These are phyloP conservation scores for Mycena sp. DNA, from an alignment of 1,284 basidiomycete genomes.

Conservation along the genomic window DNA sequence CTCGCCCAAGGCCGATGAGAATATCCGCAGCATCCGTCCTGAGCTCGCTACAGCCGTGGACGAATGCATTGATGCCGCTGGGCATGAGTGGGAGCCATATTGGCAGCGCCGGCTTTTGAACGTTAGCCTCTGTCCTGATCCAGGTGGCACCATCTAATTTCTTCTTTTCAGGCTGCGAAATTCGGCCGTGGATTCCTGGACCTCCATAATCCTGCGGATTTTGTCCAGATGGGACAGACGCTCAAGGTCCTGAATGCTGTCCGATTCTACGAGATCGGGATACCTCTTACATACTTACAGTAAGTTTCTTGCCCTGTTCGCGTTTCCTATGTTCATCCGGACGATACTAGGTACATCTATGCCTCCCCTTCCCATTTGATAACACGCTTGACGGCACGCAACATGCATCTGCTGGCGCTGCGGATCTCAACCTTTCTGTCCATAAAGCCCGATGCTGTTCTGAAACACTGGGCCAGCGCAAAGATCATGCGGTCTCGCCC, in stretches of 20 bases:
- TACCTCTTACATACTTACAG: constrained; percentile 94
- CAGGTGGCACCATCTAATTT: constrained; percentile 8
- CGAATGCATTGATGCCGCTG: constrained; percentile 93
- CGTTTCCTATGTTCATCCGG: neutral
- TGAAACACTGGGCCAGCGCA: constrained; percentile 96
- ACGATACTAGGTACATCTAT: constrained; percentile 74
- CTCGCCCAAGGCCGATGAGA: constrained; percentile 93
- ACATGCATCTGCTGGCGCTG: constrained; percentile 91
- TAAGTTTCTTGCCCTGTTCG: constrained; percentile 46
- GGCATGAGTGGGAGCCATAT: constrained; percentile 88
- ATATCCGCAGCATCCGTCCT: constrained; percentile 86
- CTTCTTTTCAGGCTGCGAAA: constrained; percentile 79
- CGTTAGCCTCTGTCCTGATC: constrained; percentile 55
- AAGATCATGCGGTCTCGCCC: constrained; percentile 85
- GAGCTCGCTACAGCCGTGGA: constrained; percentile 92
- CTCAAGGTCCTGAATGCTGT: constrained; percentile 97
- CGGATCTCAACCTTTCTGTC: constrained; percentile 89
- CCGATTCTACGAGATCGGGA: constrained; percentile 90
- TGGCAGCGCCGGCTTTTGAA: constrained; percentile 91
- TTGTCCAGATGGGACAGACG: constrained; percentile 90
- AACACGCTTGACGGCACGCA: constrained; percentile 85
- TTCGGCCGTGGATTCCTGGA: constrained; percentile 96
- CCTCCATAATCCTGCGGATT: constrained; percentile 90
- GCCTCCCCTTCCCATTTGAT: constrained; percentile 84
- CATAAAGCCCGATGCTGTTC: constrained; percentile 86